Conservation (phyloP, 1,284 basidiomycete species). For the Paramarasmius palmivorus region DNA sequence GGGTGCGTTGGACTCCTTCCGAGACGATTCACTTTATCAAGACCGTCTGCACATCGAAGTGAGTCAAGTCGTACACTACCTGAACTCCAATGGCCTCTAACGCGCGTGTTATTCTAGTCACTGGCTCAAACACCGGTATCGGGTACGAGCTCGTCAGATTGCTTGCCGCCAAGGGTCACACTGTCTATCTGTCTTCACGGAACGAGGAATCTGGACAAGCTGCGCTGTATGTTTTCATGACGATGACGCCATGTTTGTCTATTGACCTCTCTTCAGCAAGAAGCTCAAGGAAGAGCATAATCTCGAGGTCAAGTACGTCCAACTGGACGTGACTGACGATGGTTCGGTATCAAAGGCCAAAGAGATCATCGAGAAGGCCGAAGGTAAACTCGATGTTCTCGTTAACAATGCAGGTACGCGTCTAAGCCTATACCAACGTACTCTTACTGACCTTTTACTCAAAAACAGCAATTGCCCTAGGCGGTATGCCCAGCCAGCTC, state of each 20-base stretch:
- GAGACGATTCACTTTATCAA: too few species aligned
- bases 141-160: slow-evolving; percentile 21
- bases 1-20: too few species aligned
- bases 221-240: slow-evolving; percentile 5
- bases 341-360: slow-evolving; percentile 34
- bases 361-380: slow-evolving; percentile 35
- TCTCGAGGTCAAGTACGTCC: slow-evolving; percentile 31
- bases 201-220: slow-evolving; percentile 21
- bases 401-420: slow-evolving; percentile 48
- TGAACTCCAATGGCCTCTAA: background rate
- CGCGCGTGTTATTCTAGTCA: slow-evolving; percentile 11
- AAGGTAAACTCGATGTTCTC: slow-evolving; percentile 45
- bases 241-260: background rate
- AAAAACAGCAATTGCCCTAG: slow-evolving; percentile 25
- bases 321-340: slow-evolving; percentile 35
- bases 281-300: slow-evolving; percentile 27
- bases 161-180: slow-evolving; percentile 19
- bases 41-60: too few species aligned
- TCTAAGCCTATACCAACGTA: too few species aligned
- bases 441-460: background rate
- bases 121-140: slow-evolving; percentile 19
- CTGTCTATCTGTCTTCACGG: slow-evolving; percentile 20
- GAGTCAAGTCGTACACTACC: too few species aligned
- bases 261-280: slow-evolving; percentile 12
- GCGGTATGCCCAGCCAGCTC: slow-evolving; percentile 29